Base-by-base conservation (phyloP, 1,284 basidiomycete species). In the Sanguinoderma infundibulare region DNA sequence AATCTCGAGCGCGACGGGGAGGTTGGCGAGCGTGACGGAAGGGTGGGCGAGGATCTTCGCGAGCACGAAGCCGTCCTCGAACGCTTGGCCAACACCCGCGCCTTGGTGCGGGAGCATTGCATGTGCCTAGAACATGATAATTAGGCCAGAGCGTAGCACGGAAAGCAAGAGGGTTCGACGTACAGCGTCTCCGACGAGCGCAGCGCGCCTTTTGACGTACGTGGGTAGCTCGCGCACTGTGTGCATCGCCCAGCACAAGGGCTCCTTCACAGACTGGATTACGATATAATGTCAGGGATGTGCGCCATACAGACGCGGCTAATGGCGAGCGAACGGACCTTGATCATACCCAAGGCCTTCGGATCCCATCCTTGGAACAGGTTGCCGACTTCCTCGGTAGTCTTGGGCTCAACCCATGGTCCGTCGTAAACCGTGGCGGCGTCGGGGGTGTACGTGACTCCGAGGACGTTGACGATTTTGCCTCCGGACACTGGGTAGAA, bases 51-150 rank as follows among this genome's bases (percentile, higher is more conserved):
- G 54, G n/a, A 64, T 17, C 1, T 9, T 6, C 2, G 50, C 58
- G 35, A 67, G 65, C 9, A 63, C 10, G 50, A 53, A 52, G 28
- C 42, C 59, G 26, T 64, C 65, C 61, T 78, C 78, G 44, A 79
- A 75, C 1, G 75, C 76, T 67, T 79, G 78, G 0, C 78, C 77
- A 7, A 72, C 77, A 6, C 78, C 77, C 17, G 77, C 74, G 2
- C 73, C 77, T 59, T 76, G 75, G 59, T 74, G 70, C 0, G 77
- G 77, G 4, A 74, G 73, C 75, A 64, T 62, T 10, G 60, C 55
- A 51, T 67, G 65, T 2, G 62, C 65, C 65, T 66, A 32, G 5
- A 5, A 17, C 30, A 1, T 6, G 32, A 35, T 22, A 22, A 22
- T 1, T 24, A n/a, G 4, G 24, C 10, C 20, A 20, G 10, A n/a